Percentiles rank a stretch among this genome's conserved stretches.
Evolutionary conservation across 2,329 filamentous ascomycete genomes (phyloP).

Genomic region (Aspergillus sp.): DNA sequence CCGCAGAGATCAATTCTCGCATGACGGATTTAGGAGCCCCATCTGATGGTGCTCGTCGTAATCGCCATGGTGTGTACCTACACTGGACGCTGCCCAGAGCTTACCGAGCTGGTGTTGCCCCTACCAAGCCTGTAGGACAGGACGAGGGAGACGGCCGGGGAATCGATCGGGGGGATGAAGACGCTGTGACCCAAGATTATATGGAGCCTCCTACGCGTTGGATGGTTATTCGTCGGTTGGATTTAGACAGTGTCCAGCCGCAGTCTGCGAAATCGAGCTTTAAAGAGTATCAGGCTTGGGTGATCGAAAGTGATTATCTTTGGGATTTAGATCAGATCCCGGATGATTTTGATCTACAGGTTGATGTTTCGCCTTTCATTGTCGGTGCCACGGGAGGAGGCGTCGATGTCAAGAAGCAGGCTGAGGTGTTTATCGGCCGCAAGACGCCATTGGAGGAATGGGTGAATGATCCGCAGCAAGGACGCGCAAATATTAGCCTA

Average conservation of each 20-base stretch:
- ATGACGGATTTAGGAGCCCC: conserved; percentile 26
- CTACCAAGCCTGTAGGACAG: neutral
- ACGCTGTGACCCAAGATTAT: neutral
- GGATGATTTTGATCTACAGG: conserved; percentile 28
- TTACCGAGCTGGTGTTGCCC: conserved; percentile 26
- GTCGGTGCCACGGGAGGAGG: conserved; percentile 6
- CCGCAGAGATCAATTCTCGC: conserved; percentile 26
- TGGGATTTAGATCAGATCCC: conserved; percentile 26
- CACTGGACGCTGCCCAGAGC: conserved; percentile 36
- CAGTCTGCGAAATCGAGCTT: neutral
- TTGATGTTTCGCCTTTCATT: conserved; percentile 32
- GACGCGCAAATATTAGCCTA: neutral
- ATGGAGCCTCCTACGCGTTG: conserved; percentile 19
- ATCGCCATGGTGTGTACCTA: conserved; percentile 37
- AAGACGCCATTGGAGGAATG: conserved; percentile 16
- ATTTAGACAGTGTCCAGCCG: neutral
- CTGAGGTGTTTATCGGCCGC: conserved; percentile 37
- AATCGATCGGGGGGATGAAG: conserved; percentile 13
- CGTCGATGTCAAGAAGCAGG: conserved; percentile 22
- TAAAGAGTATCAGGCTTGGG: conserved; percentile 1
- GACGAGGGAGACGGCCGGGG: neutral
- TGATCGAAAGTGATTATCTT: conserved; percentile 29
- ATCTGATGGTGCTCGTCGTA: conserved; percentile 6
- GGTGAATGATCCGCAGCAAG: conserved; percentile 10
- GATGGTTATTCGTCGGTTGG: conserved; percentile 28